Evolutionary conservation across 176 grass and related monocot genomes (phyloP), one percentile per base, ranked within the genome.

Genomic region (Carex parvula): DNA sequence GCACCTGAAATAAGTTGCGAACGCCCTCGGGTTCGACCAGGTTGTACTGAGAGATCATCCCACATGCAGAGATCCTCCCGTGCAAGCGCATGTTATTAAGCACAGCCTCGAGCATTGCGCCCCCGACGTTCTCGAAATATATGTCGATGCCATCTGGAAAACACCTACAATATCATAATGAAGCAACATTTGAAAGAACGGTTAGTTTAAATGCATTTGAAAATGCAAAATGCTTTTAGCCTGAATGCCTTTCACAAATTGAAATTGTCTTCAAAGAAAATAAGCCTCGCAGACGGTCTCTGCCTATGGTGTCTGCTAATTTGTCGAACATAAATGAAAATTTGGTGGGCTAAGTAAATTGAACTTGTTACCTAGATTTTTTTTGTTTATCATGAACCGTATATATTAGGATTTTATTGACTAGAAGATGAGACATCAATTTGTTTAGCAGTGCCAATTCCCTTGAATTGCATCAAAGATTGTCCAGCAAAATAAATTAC

Each of bases 61-160:
- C 94, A 30, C 94, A 94, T 0, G 91, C 91, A 42, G 84, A 77
- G 69, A 94, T 84, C 11, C 92, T 88, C 3, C 94, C 94, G 42
- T 87, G 30, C 16, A 15, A 15, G 33, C 64, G 84, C 94, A 97
- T 92, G 83, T 97, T 94, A 5, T 82, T 39, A 48, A 97, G 85
- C 44, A 64, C 94, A 3, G 94, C 92, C n/a, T 97, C 94, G 0
- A 97, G 88, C 87, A 90, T 94, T 46, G 39, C 48, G 0, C 94
- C 91, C 7, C 92, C 94, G 0, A 97, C 92, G 48, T 97, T 97
- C 75, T 97, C 92, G n/a, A 97, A 97, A 90, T 97, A 97, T 44
- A 97, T 83, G 88, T 97, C 94, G 32, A 97, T 97, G 0, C 94
- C 94, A 0, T 97, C 86, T 0, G 92, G 92, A 84, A 97, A 97